Conservation (phyloP, 305 asterid genomes). For the Fraxinus sp. region DNA sequence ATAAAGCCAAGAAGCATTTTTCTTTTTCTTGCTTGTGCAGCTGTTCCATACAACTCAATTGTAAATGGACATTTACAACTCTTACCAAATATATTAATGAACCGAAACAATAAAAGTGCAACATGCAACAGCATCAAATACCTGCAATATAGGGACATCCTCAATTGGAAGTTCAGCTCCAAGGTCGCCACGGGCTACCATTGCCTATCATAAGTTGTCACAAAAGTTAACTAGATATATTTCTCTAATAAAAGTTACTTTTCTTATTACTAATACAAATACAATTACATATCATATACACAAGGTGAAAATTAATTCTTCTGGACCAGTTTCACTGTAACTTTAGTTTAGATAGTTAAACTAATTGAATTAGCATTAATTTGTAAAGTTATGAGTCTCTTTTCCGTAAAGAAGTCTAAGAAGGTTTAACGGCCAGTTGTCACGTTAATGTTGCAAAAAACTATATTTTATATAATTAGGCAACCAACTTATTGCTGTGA, state of each 20-base stretch:
- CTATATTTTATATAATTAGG: not conserved
- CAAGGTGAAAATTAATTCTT: not conserved
- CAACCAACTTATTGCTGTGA: not conserved
- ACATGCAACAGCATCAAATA: constrained; percentile 23
- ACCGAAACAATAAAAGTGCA: not conserved
- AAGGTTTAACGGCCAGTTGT: not conserved
- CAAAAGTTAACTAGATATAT: constrained; percentile 9
- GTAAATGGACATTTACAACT: not conserved
- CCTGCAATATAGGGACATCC: constrained; percentile 98
- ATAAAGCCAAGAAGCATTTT: not conserved
- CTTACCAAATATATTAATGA: not conserved
- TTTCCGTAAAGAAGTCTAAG: not conserved
- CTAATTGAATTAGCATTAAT: not conserved
- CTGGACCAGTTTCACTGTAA: not conserved
- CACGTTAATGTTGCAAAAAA: not conserved
- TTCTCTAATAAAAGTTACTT: not conserved
- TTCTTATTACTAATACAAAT: not conserved
- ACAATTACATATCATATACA: not conserved
- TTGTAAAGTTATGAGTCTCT: not conserved
- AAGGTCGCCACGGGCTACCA: constrained; percentile 99
- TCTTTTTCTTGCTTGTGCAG: not conserved
- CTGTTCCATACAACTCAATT: not conserved
- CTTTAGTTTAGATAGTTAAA: not conserved
- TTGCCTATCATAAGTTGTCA: constrained; percentile 63
- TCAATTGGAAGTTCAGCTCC: constrained; percentile 99